Base-by-base conservation (phyloP, 2,329 filamentous ascomycete species). In the Dryadomyces quercivorus region DNA sequence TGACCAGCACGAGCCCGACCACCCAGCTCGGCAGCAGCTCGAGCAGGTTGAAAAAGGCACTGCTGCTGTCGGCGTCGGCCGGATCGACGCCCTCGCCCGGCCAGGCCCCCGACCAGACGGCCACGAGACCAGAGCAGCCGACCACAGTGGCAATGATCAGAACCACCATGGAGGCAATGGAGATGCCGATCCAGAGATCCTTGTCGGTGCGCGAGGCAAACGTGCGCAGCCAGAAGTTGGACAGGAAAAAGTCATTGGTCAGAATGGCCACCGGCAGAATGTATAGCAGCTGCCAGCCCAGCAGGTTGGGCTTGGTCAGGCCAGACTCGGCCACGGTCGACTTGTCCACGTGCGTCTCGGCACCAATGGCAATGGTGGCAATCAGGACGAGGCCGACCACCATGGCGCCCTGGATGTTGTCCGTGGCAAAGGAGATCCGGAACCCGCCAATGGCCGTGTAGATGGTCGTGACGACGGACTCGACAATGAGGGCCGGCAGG, bases 381-480 rank as follows among this genome's bases (percentile, higher is more conserved):
- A 93, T 79, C 63, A 91, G 71, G 63, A 93, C 82, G 5, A 93
- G 77, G 16, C 80, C 75, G 16, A 89, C 67, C 1, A 93, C 86
- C 84, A 93, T 88, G 52, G 71, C 77, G 53, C 86, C 88, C 66
- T 93, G 88, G 57, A 92, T 76, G 64, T 87, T 86, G 69, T 93
- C 88, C 9, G 88, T 93, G 53, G 91, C 70, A 68, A 93, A 92
- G 1, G 87, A 92, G 57, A 93, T 86, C 58, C 80, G 81, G 75
- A 93, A 93, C 3, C 88, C 88, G 54, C 88, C 88, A 10, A 92
- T 72, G 3, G 86, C 85, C 88, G 88, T 93, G 65, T 93, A 93
- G 56, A 91, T 82, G 1, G 87, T 91, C 1, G 88, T 93, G 44
- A 93, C 75, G 42, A 78, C 73, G 60, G 85, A 88, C 65, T 93